Percentiles rank a stretch among this genome's conserved stretches.
These are phyloP conservation scores for Termitomyces sp. DNA, from an alignment of 768 basidiomycete genomes.

Conservation along the genomic window DNA sequence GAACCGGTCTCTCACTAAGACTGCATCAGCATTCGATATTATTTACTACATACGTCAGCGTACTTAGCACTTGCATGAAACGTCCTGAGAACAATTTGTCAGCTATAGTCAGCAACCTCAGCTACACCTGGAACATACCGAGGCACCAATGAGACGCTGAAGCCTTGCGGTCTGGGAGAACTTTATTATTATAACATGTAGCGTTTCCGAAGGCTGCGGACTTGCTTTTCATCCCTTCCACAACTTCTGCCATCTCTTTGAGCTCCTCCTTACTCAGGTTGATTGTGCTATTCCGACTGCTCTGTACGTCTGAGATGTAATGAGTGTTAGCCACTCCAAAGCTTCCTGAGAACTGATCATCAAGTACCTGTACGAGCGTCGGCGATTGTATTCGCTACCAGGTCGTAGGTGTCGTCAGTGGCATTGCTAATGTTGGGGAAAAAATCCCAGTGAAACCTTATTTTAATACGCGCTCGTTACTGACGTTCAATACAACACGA, in stretches of 20 bases:
- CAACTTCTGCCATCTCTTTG: slow-evolving; percentile 7
- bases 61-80: slow-evolving; percentile 12
- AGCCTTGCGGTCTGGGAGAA: background rate
- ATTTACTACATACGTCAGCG: background rate
- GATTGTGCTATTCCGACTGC: background rate
- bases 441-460: slow-evolving; percentile 3
- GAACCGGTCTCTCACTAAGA: slow-evolving; percentile 21
- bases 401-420: background rate
- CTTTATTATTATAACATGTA: background rate
- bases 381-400: slow-evolving; percentile 3
- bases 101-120: background rate
- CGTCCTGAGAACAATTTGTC: slow-evolving; percentile 7
- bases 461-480: background rate
- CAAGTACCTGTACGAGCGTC: slow-evolving; percentile 6
- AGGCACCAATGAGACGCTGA: slow-evolving; percentile 4
- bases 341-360: background rate
- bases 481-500: too few relatives aligned
- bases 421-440: background rate
- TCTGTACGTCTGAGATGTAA: slow-evolving; percentile 2
- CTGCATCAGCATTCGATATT: too few relatives aligned
- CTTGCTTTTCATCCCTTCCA: slow-evolving; percentile 4
- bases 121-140: background rate
- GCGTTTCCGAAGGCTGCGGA: background rate
- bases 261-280: slow-evolving; percentile 1
- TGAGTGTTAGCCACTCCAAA: background rate